Conservation (phyloP, 306 rosid genomes). For the Astragalus membranaceus region DNA sequence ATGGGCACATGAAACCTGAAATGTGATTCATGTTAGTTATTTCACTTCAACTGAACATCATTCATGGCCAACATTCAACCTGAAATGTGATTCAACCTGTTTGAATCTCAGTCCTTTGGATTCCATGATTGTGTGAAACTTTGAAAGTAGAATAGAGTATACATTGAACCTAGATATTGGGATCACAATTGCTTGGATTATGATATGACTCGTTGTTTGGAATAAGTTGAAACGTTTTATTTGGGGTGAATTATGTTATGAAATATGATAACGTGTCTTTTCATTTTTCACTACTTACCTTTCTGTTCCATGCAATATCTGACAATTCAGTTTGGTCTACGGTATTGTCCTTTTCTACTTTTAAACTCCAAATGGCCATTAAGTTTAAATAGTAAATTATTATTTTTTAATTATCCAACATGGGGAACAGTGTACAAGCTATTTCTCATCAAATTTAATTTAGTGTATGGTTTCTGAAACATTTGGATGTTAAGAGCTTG, state of each 20-base stretch:
- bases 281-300: background rate
- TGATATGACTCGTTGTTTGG: background rate
- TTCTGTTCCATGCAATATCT: no score
- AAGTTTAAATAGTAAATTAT: background rate
- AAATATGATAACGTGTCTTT: background rate
- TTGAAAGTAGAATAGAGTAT: background rate
- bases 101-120: background rate
- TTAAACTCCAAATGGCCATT: background rate
- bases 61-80: background rate
- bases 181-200: background rate
- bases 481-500: background rate
- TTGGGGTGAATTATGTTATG: background rate
- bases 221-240: background rate
- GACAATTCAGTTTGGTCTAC: background rate
- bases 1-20: conserved; percentile 85
- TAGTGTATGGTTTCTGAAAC: background rate
- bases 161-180: background rate
- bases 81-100: no score
- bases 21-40: conserved; percentile 12
- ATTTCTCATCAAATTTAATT: background rate
- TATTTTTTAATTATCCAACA: background rate
- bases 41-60: background rate
- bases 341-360: background rate
- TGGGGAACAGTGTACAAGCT: background rate
- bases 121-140: background rate